Percentiles rank a stretch among this genome's conserved stretches.
phyloP scores from a whole-genome alignment of 208 protist genomes.

The Willaertia magna region DNA sequence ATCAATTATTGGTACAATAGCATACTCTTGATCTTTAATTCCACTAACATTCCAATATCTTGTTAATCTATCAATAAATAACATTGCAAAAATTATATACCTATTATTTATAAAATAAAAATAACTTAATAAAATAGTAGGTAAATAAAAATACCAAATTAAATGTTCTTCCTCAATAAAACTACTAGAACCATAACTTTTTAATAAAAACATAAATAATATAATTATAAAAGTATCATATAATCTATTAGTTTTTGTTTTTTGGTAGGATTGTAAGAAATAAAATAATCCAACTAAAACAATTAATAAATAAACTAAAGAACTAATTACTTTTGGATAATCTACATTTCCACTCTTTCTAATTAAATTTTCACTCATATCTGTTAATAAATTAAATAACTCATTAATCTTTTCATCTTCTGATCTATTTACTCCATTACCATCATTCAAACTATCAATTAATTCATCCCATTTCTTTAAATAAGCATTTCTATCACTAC shows the following conservation, averaged over 20 bases:
- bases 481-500: background rate
- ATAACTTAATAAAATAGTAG: background rate
- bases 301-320: background rate
- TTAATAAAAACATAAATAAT: background rate
- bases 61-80: too few species aligned
- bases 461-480: background rate
- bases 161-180: slow-evolving; percentile 6
- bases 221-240: background rate
- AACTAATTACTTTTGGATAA: background rate
- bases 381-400: background rate
- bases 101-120: background rate
- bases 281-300: background rate
- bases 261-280: background rate
- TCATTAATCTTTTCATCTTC: background rate
- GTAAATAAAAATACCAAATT: background rate
- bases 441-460: too few species aligned
- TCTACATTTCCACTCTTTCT: background rate
- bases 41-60: background rate
- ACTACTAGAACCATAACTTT: background rate
- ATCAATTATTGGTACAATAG: too few species aligned
- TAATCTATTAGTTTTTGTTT: too few species aligned
- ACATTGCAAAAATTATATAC: background rate
- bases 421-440: background rate
- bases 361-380: background rate
- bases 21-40: background rate